Evolutionary conservation across 2,329 filamentous ascomycete genomes (phyloP).

Genomic region (Colletotrichum abscissum): DNA sequence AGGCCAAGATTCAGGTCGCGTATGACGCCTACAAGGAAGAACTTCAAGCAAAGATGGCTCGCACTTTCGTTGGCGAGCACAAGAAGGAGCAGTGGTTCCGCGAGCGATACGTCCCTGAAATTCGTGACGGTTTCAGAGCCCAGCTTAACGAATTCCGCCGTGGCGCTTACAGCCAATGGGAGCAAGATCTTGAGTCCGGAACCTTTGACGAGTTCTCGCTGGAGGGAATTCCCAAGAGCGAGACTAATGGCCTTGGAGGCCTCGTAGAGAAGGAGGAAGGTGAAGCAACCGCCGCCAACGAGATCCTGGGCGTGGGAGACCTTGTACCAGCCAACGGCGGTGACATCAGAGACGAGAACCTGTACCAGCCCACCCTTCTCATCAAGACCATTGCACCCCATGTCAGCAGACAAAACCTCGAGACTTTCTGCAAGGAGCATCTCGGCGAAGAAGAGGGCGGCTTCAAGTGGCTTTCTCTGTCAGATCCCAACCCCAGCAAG

Average conservation of each 20-base stretch:
- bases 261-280: conserved; percentile 95
- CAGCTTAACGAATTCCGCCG: conserved; percentile 85
- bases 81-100: conserved; percentile 98
- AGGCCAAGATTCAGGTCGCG: conserved; percentile 78
- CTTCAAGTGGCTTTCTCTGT: conserved; percentile 95
- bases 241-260: conserved; percentile 87
- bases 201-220: conserved; percentile 94
- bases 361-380: conserved; percentile 89
- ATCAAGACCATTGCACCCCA: conserved; percentile 99
- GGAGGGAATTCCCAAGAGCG: conserved; percentile 92
- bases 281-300: conserved; percentile 89
- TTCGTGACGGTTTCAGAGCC: conserved; percentile 78
- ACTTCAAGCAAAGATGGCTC: conserved; percentile 82
- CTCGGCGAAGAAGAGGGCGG: conserved; percentile 91
- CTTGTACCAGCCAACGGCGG: conserved; percentile 85
- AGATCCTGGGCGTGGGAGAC: conserved; percentile 92
- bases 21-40: conserved; percentile 77
- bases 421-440: conserved; percentile 94
- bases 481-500: conserved; percentile 96
- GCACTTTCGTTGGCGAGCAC: conserved; percentile 89
- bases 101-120: conserved; percentile 89
- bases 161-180: conserved; percentile 86
- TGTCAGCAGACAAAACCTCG: conserved; percentile 91
- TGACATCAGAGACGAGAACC: conserved; percentile 88
- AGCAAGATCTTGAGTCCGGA: conserved; percentile 85